Conservation (phyloP, 352 stramenopile genomes). For the Bremia lactucae region DNA sequence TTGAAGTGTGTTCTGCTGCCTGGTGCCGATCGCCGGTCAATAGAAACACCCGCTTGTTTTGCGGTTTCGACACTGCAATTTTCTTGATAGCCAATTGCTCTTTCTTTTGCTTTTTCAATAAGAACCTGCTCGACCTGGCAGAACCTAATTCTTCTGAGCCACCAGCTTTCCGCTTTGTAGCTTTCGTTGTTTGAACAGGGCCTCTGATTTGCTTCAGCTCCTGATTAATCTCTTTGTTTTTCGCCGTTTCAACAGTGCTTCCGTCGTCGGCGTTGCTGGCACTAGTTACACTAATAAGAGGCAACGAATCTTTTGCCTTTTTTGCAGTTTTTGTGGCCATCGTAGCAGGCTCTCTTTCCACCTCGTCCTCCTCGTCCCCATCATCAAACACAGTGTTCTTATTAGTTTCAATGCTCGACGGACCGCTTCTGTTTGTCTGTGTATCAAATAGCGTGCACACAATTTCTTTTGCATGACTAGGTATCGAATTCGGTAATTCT, state of each 20-base stretch:
- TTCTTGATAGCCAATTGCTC: conserved; percentile 8
- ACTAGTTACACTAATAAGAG: conserved; percentile 14
- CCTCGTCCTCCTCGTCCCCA: conserved; percentile 7
- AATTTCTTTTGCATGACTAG: conserved; percentile 22
- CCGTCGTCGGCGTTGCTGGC: conserved; percentile 17
- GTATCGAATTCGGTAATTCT: conserved; percentile 5
- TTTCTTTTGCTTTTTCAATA: conserved; percentile 24
- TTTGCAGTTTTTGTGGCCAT: conserved; percentile 3
- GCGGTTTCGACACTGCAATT: conserved; percentile 3
- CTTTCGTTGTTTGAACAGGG: conserved; percentile 11
- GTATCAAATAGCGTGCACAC: conserved; percentile 50
- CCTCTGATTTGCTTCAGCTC: conserved; percentile 9
- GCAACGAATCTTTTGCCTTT: conserved; percentile 9
- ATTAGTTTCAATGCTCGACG: conserved; percentile 10
- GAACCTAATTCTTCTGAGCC: conserved; percentile 8
- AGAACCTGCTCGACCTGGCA: conserved; percentile 6
- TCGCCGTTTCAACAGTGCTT: conserved; percentile 1
- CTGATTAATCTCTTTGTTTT: background rate
- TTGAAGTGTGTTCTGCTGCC: conserved; percentile 58
- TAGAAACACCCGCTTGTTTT: conserved; percentile 39
- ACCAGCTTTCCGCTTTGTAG: conserved; percentile 20
- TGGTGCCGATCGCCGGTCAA: conserved; percentile 70
- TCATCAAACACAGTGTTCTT: conserved; percentile 12
- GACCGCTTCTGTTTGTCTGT: conserved; percentile 21
- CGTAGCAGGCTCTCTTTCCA: conserved; percentile 15